Evolutionary conservation across 805 yeast species (phyloP).

Genomic region (Huiozyma sinensis): DNA sequence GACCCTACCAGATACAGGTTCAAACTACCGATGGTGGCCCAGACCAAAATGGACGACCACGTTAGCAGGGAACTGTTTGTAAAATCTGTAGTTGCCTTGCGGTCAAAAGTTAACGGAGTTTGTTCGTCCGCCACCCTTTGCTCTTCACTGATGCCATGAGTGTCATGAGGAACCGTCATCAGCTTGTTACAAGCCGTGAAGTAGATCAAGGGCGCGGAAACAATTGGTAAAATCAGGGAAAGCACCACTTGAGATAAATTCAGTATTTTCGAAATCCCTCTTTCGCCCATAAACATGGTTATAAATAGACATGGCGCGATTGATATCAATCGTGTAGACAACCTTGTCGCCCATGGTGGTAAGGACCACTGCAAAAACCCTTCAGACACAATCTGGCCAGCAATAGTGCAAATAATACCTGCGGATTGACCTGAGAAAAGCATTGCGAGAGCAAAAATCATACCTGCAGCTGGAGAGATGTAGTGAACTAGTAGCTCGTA

Average conservation of each 20-base stretch:
- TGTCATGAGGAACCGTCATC: conserved; percentile 45
- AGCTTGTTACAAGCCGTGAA: conserved; percentile 61
- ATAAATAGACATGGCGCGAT: conserved; percentile 76
- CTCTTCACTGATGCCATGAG: conserved; percentile 4
- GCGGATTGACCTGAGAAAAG: conserved; percentile 91
- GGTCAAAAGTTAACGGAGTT: conserved; percentile 23
- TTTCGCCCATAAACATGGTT: conserved; percentile 63
- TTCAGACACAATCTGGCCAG: conserved; percentile 89
- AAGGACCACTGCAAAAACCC: conserved; percentile 76
- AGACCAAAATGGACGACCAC: conserved; percentile 44
- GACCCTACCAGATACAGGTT: conserved; percentile 58
- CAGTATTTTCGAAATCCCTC: conserved; percentile 64
- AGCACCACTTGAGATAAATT: conserved; percentile 79
- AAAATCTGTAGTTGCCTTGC: conserved; percentile 39
- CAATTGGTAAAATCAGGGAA: conserved; percentile 71
- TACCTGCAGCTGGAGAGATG: conserved; percentile 77
- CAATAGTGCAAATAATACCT: conserved; percentile 86
- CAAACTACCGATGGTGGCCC: conserved; percentile 61
- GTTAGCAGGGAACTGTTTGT: conserved; percentile 54
- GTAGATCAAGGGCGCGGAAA: conserved; percentile 77
- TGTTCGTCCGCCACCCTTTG: conserved; percentile 15
- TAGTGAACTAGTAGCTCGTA: conserved; percentile 59
- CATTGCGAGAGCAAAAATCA: conserved; percentile 80
- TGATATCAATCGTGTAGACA: conserved; percentile 74
- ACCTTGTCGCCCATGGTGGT: conserved; percentile 71